Conservation (phyloP, 176 grass and related monocot species). For the Aechmea fasciata region DNA sequence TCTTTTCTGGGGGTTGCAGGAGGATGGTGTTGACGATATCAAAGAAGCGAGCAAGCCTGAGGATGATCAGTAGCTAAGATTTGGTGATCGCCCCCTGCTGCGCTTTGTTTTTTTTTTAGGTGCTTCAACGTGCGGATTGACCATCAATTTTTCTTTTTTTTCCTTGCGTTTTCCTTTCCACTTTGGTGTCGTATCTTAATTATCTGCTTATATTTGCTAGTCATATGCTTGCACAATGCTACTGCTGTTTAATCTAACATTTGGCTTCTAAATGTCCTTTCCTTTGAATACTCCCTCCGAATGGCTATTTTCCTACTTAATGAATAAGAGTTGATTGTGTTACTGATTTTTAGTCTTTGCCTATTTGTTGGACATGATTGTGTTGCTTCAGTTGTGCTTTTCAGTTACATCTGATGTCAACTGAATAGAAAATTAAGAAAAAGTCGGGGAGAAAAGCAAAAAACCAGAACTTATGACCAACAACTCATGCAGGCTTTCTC, state of each 20-base stretch:
- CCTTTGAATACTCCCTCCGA: too few species aligned
- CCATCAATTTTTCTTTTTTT: background rate
- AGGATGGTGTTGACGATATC: slow-evolving; percentile 78
- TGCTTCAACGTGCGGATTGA: slow-evolving; percentile 3
- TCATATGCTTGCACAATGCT: background rate
- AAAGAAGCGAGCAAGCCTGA: slow-evolving; percentile 70
- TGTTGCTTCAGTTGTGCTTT: too few species aligned
- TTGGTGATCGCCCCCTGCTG: background rate
- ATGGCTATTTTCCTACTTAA: too few species aligned
- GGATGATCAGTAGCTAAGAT: slow-evolving; percentile 42
- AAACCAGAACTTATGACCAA: too few species aligned
- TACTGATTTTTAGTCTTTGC: too few species aligned
- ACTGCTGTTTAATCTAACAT: background rate
- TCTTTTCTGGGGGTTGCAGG: slow-evolving; percentile 18
- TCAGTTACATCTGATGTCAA: too few species aligned
- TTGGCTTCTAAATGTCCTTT: too few species aligned
- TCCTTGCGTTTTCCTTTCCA: background rate
- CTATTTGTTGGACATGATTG: too few species aligned
- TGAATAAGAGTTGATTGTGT: too few species aligned
- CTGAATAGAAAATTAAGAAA: too few species aligned
- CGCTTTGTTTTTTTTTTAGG: background rate
- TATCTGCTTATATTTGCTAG: background rate
- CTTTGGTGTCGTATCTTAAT: background rate
- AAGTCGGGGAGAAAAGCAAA: too few species aligned
- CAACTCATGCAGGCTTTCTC: too few species aligned